Evolutionary conservation across 768 basidiomycete species (phyloP), one percentile per base, ranked within the genome.

Genomic region (Agaricus blazei): DNA sequence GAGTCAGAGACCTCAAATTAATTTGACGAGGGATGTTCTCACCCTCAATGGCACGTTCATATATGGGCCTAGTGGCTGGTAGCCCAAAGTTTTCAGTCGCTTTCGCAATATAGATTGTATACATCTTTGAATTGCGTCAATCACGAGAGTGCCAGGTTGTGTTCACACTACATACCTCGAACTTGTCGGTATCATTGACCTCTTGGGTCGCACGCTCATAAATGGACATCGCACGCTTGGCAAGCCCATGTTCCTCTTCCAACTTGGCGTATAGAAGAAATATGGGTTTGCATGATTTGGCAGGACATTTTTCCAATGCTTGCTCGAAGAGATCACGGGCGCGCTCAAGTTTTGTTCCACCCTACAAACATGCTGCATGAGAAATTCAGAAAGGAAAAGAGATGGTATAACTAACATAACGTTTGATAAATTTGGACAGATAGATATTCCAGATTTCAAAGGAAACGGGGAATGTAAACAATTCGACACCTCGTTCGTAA

Each of bases 381-480:
- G 9, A 4, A 51, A 27, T 9, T 57, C 48, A 9, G 23, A 34
- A 23, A 3, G 19, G 9, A 9, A 19, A 38, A 14, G 2, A 49
- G 12, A 19, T 11, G 7, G 9, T 3, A n/a, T 31, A 5, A 79
- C 89, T 67, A 63, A 95, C 93, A 71, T 95, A 98, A 72, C 97
- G 90, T 70, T 93, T 94, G 57, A 95, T 82, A 68, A 99, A 99
- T 71, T 98, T 98, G 43, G 92, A 87, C 19, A 99, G 73, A 69
- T 98, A 99, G 51, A 97, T 97, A 68, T 99, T 98, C 96, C 97
- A 98, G 60, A 99, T 86, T 71, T 99, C 97, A 69, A 98, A 98
- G 3, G 93, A 95, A 58, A 98, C 85, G 0, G 97, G 97, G 78
- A 92, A 98, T 8, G 95, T 96, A 76, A 98, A 98, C 29, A 98